Evolutionary conservation across 129 eudicot genomes (phyloP).

Genomic region (Cynara cardunculus): DNA sequence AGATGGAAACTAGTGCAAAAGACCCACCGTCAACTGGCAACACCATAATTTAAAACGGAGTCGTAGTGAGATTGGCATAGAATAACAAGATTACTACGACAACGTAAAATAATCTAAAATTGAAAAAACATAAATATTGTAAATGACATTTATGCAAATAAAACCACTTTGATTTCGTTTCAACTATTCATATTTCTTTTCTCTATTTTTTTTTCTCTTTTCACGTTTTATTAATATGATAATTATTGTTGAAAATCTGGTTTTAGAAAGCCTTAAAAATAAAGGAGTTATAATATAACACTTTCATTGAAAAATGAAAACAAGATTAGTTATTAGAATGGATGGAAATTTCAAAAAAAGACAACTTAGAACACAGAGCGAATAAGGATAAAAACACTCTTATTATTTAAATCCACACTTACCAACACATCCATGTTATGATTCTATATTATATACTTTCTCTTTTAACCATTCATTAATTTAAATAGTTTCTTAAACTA

Average conservation of each 20-base stretch:
- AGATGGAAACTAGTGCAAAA: no score
- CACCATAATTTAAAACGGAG: not conserved
- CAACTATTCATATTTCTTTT: no score
- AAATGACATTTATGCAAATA: no score
- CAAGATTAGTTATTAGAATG: not conserved
- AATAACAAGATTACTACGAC: no score
- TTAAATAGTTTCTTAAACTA: not conserved
- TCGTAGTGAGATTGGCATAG: not conserved
- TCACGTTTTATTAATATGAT: no score
- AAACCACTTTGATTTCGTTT: no score
- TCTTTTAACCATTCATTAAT: not conserved
- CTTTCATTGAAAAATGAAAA: constrained; percentile 9
- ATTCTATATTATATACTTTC: not conserved
- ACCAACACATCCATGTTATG: constrained; percentile 25
- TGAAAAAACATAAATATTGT: no score
- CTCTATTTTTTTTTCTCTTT: no score
- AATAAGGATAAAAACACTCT: constrained; percentile 23
- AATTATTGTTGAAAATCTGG: no score
- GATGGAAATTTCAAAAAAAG: constrained; percentile 55
- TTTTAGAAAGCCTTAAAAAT: no score
- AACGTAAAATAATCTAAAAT: no score
- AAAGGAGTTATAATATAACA: not conserved
- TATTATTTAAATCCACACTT: not conserved
- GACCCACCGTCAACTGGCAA: not conserved
- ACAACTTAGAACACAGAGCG: constrained; percentile 70